Base-by-base conservation (phyloP, 1,284 basidiomycete genomes). In the Fistulina hepatica region DNA sequence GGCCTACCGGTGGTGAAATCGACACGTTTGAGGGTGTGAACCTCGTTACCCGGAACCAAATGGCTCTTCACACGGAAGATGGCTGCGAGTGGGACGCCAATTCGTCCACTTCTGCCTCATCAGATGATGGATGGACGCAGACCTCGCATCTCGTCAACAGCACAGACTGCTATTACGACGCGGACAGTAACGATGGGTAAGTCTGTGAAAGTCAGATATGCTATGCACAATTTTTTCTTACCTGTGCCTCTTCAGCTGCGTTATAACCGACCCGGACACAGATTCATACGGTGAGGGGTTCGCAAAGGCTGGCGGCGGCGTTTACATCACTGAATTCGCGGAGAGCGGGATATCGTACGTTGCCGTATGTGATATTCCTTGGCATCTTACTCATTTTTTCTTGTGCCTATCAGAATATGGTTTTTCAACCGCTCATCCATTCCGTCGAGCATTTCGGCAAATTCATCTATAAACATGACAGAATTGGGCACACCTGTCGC, bases 21-120 rank as follows among this genome's bases (percentile, higher is more conserved):
- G 82, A 88, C 55, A 81, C 78, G 4, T 74, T 85, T 45, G 83
- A 88, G 56, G 77, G 73, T 30, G 73, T 82, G 39, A 85, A 88
- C 55, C 60, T 71, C 42, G 65, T 66, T 33, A 66, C 61, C 6
- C 58, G 62, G 41, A 78, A 75, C 46, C 74, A 79, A 52, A 79
- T 82, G 71, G 70, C 73, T 2, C 58, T 82, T n/a, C 79, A 82
- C 52, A 81, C 79, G 0, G 59, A 65, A 26, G 58, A 70, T 48
- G 76, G 76, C 6, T 81, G 80, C 56, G 67, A 54, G 1, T 67
- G 72, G 43, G 58, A 64, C 6, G 58, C 61, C 36, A 63, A 71
- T 2, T 16, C 15, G 15, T n/a, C n/a, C n/a, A n/a, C n/a, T n/a
- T n/a, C n/a, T n/a, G n/a, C n/a, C n/a, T n/a, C n/a, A n/a, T n/a